These are phyloP conservation scores for Halteria grandinella DNA, from an alignment of 73 alveolate genomes.

Conservation along the genomic window DNA sequence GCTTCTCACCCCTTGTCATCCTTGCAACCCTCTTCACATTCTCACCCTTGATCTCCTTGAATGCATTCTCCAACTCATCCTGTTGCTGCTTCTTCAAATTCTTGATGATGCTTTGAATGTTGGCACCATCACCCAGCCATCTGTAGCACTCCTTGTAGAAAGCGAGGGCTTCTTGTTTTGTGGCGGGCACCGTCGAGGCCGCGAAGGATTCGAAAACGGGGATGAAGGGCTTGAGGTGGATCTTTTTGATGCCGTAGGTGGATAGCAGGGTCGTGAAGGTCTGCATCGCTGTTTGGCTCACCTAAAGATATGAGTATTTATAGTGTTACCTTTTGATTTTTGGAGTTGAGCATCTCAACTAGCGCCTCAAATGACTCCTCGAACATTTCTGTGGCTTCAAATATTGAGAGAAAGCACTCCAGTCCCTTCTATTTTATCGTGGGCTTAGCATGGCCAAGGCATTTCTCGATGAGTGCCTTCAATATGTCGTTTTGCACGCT, in stretches of 20 bases:
- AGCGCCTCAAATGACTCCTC: conserved; percentile 70
- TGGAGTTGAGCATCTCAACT: conserved; percentile 56
- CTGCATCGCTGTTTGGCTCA: conserved; percentile 48
- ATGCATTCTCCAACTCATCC: conserved; percentile 53
- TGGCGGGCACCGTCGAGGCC: conserved; percentile 64
- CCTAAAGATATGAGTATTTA: not conserved
- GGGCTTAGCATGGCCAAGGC: conserved; percentile 79
- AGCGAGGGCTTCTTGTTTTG: conserved; percentile 70
- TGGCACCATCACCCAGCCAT: conserved; percentile 79
- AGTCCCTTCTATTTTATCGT: conserved; percentile 52
- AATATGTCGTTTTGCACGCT: conserved; percentile 51
- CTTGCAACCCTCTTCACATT: too few relatives aligned
- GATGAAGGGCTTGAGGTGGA: conserved; percentile 72
- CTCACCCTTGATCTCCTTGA: conserved; percentile 13
- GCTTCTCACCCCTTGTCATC: conserved; percentile 41
- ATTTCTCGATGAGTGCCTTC: conserved; percentile 70
- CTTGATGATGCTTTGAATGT: conserved; percentile 57
- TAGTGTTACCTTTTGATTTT: conserved; percentile 60
- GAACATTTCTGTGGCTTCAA: conserved; percentile 69
- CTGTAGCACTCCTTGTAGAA: conserved; percentile 79
- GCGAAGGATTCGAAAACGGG: conserved; percentile 60
- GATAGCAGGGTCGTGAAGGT: conserved; percentile 54
- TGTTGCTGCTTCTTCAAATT: conserved; percentile 71
- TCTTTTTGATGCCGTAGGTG: conserved; percentile 72
- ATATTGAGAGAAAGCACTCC: conserved; percentile 62